Evolutionary conservation across 106 monocot species (phyloP).

Genomic region (Amphibolis antarctica): DNA sequence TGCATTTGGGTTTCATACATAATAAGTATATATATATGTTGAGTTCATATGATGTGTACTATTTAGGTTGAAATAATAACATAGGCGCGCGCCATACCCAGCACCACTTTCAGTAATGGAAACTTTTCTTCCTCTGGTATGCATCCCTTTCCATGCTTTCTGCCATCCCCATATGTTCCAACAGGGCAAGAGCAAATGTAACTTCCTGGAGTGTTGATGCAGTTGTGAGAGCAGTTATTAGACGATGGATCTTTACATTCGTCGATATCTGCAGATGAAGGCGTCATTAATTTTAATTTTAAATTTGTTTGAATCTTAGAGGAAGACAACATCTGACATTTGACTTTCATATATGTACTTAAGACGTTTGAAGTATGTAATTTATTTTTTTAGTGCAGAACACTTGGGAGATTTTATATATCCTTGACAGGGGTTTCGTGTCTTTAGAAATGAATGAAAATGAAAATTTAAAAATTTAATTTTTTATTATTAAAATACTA

Average conservation of each 20-base stretch:
- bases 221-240: slow-evolving; percentile 19
- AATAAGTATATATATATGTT: too few relatives aligned
- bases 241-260: slow-evolving; percentile 35
- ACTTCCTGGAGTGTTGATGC: slow-evolving; percentile 33
- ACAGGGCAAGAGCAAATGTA: slow-evolving; percentile 36
- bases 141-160: slow-evolving; percentile 30
- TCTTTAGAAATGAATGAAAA: too few relatives aligned
- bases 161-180: slow-evolving; percentile 30
- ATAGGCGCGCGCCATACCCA: slow-evolving; percentile 10
- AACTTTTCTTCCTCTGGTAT: slow-evolving; percentile 12
- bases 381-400: too few relatives aligned
- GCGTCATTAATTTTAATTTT: neutral
- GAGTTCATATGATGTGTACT: too few relatives aligned
- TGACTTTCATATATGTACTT: too few relatives aligned
- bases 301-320: too few relatives aligned
- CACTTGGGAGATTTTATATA: too few relatives aligned
- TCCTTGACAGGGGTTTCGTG: too few relatives aligned
- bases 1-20: neutral
- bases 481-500: too few relatives aligned
- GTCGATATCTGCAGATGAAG: slow-evolving; percentile 39
- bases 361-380: too few relatives aligned
- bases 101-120: slow-evolving; percentile 22
- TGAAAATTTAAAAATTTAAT: too few relatives aligned
- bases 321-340: too few relatives aligned
- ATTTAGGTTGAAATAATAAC: neutral